These are phyloP conservation scores for Ambrosia artemisiifolia DNA, from an alignment of 129 eudicot genomes.

Conservation along the genomic window DNA sequence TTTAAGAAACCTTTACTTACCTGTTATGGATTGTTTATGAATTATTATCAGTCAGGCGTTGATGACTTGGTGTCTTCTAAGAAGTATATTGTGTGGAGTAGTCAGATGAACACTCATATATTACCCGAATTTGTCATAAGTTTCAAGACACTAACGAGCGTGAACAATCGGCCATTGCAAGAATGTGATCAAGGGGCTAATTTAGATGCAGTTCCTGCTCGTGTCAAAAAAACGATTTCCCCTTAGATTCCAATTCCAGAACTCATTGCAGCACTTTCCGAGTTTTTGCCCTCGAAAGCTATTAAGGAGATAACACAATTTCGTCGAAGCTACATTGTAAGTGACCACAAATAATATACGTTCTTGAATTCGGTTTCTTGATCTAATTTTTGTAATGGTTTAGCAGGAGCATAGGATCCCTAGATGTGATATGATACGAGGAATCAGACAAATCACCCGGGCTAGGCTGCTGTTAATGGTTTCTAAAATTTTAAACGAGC, in stretches of 20 bases:
- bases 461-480: conserved; percentile 42
- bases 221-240: conserved; percentile 39
- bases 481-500: conserved; percentile 36
- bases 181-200: conserved; percentile 21
- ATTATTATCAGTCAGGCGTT: conserved; percentile 63
- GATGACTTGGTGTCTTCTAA: conserved; percentile 44
- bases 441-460: conserved; percentile 45
- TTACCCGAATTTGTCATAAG: conserved; percentile 66
- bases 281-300: conserved; percentile 46
- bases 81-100: conserved; percentile 57
- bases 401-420: conserved; percentile 33
- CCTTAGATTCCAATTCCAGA: conserved; percentile 74
- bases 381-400: background rate
- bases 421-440: conserved; percentile 36
- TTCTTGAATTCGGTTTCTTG: background rate
- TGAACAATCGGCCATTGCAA: conserved; percentile 29
- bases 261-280: conserved; percentile 57
- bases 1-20: no score
- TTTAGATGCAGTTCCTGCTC: conserved; percentile 10
- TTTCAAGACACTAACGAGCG: conserved; percentile 34
- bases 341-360: no score
- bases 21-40: background rate
- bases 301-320: no score
- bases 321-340: no score
- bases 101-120: conserved; percentile 62